Percentiles rank a stretch among this genome's conserved stretches.
These are phyloP conservation scores for Daedaleopsis sinensis DNA, from an alignment of 768 basidiomycete genomes.

Conservation along the genomic window DNA sequence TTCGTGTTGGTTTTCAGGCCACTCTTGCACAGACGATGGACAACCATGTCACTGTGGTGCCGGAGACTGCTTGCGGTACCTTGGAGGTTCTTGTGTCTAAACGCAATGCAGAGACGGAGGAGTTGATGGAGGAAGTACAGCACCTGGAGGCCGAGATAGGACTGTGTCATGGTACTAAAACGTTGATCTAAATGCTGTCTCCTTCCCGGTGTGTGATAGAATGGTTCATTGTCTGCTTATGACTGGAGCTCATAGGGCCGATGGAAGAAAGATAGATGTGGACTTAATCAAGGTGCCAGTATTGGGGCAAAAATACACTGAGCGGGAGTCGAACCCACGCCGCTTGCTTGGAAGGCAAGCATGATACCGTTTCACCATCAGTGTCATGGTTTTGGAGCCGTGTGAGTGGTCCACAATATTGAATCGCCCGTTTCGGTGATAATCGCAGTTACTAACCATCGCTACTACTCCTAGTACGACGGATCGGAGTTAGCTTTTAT, in stretches of 20 bases:
- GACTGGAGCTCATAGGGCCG: too few species aligned
- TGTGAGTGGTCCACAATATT: too few species aligned
- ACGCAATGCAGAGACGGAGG: slow-evolving; percentile 48
- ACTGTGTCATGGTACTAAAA: not conserved
- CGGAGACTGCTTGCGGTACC: slow-evolving; percentile 51
- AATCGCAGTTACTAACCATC: too few species aligned
- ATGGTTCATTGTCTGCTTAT: too few species aligned
- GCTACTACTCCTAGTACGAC: too few species aligned
- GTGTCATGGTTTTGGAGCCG: too few species aligned
- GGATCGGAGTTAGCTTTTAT: too few species aligned
- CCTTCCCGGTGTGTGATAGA: too few species aligned
- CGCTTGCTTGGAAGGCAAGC: slow-evolving; percentile 75
- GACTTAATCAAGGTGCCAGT: too few species aligned
- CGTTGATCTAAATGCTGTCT: not conserved
- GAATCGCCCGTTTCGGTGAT: too few species aligned
- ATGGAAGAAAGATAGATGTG: too few species aligned
- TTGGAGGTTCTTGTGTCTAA: slow-evolving; percentile 44
- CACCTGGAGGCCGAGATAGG: slow-evolving; percentile 35
- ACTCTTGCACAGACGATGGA: slow-evolving; percentile 49
- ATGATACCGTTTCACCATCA: slow-evolving; percentile 55
- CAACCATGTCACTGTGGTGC: slow-evolving; percentile 54
- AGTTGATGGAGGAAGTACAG: slow-evolving; percentile 46
- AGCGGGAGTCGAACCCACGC: slow-evolving; percentile 32
- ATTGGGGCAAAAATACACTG: slow-evolving; percentile 13
- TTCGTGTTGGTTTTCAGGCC: slow-evolving; percentile 34